phyloP scores from a whole-genome alignment of 768 basidiomycete genomes.

The Leccinum truebloodii region DNA sequence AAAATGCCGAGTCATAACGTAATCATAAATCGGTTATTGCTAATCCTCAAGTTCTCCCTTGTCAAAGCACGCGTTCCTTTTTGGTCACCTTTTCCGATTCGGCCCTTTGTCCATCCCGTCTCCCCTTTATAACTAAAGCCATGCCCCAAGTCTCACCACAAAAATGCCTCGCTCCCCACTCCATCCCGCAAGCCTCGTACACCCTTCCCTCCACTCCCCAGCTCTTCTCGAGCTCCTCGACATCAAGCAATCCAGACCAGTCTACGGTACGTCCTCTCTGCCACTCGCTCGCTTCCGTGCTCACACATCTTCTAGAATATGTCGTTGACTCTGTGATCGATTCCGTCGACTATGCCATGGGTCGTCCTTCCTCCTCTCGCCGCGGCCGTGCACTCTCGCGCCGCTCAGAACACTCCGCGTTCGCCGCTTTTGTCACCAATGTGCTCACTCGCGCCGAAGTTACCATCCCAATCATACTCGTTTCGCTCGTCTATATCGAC shows the following conservation, averaged over 20 bases:
- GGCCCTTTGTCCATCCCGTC: conserved; percentile 32
- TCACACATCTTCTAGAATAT: conserved; percentile 50
- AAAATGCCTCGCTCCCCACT: conserved; percentile 35
- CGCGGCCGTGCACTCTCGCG: conserved; percentile 50
- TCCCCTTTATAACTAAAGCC: conserved; percentile 36
- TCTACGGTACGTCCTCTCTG: conserved; percentile 57
- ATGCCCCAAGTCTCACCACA: conserved; percentile 10
- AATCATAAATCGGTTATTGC: conserved; percentile 21
- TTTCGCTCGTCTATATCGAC: conserved; percentile 74
- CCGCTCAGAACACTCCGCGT: conserved; percentile 54
- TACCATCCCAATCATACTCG: conserved; percentile 65
- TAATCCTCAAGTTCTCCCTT: conserved; percentile 25
- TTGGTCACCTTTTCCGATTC: conserved; percentile 35
- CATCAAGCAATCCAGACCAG: conserved; percentile 55
- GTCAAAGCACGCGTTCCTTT: conserved; percentile 25
- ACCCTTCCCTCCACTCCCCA: conserved; percentile 61
- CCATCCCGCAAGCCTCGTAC: conserved; percentile 57
- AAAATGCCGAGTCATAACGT: background rate
- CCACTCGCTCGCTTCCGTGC: background rate
- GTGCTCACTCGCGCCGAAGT: conserved; percentile 76
- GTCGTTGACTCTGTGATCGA: conserved; percentile 68
- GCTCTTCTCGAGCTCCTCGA: conserved; percentile 70
- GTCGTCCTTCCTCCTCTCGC: conserved; percentile 57
- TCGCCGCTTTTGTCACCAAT: conserved; percentile 63
- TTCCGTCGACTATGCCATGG: conserved; percentile 75